These are phyloP conservation scores for Phanerodontia chrysosporium DNA, from an alignment of 768 basidiomycete genomes.

Conservation along the genomic window DNA sequence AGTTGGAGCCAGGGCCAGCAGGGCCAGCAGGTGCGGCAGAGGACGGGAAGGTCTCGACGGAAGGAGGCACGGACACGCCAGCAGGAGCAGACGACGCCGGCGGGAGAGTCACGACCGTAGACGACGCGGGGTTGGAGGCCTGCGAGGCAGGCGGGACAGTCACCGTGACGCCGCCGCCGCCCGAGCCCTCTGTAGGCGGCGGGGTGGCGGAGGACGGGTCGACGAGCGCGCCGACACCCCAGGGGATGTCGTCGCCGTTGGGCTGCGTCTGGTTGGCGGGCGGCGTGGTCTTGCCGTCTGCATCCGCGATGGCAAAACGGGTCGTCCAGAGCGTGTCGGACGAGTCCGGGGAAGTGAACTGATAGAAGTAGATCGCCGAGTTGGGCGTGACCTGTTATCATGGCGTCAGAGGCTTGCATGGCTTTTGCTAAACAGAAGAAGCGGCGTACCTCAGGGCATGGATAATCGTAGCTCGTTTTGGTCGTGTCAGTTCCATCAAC, in stretches of 20 bases:
- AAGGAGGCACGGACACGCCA: neutral
- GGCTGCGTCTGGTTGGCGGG: conserved; percentile 54
- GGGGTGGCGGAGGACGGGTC: conserved; percentile 34
- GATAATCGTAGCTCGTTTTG: conserved; percentile 44
- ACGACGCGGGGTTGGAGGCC: conserved; percentile 1
- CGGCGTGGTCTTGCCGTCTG: conserved; percentile 39
- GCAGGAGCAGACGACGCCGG: neutral
- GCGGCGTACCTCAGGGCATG: conserved; percentile 61
- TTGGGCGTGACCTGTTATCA: conserved; percentile 51
- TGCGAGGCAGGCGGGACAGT: neutral
- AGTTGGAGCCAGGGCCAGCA: conserved; percentile 1
- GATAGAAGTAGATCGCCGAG: conserved; percentile 77
- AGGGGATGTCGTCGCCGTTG: conserved; percentile 42
- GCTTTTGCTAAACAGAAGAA: neutral
- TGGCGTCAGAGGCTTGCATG: neutral
- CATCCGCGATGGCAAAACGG: conserved; percentile 68
- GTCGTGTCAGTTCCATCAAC: conserved; percentile 56
- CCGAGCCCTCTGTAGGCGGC: conserved; percentile 16
- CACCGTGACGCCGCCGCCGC: conserved; percentile 6
- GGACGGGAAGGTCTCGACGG: neutral
- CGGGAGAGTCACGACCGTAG: neutral
- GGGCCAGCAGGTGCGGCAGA: conserved; percentile 3
- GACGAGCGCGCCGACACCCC: conserved; percentile 60
- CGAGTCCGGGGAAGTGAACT: conserved; percentile 51
- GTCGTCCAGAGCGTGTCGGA: conserved; percentile 57